Percentiles rank a stretch among this genome's conserved stretches.
Conservation (phyloP, 2,329 filamentous ascomycete species). For the Mycosphaerella arachidis region DNA sequence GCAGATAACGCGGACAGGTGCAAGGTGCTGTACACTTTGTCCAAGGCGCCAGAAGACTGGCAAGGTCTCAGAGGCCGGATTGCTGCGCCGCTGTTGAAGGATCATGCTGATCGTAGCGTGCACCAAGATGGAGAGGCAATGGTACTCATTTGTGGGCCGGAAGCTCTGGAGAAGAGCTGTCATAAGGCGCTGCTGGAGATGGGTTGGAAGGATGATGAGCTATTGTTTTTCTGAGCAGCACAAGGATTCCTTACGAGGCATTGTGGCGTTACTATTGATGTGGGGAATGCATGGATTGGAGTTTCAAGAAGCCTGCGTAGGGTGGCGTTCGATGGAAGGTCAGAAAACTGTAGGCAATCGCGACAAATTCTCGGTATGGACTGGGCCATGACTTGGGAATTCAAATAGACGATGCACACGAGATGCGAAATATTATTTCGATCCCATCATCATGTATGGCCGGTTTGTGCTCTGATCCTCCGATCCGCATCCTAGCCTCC, state of each 20-base stretch:
- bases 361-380: not conserved
- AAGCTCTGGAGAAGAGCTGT: constrained; percentile 65
- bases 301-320: not conserved
- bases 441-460: not conserved
- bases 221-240: constrained; percentile 64
- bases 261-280: not conserved
- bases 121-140: constrained; percentile 45
- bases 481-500: not conserved
- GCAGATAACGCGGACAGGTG: constrained; percentile 53
- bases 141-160: constrained; percentile 76
- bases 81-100: constrained; percentile 56
- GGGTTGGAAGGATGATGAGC: constrained; percentile 68
- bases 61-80: constrained; percentile 64
- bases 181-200: constrained; percentile 53
- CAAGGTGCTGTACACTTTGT: constrained; percentile 65
- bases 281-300: not conserved
- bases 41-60: constrained; percentile 61
- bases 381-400: not conserved
- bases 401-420: too few relatives aligned
- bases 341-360: too few relatives aligned
- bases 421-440: not conserved
- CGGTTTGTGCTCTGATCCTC: not conserved
- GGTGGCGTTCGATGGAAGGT: not conserved
- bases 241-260: not conserved
- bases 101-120: constrained; percentile 45